Evolutionary conservation across 192 early-diverging fungal species (phyloP).

Genomic region (Backusella macrospora): DNA sequence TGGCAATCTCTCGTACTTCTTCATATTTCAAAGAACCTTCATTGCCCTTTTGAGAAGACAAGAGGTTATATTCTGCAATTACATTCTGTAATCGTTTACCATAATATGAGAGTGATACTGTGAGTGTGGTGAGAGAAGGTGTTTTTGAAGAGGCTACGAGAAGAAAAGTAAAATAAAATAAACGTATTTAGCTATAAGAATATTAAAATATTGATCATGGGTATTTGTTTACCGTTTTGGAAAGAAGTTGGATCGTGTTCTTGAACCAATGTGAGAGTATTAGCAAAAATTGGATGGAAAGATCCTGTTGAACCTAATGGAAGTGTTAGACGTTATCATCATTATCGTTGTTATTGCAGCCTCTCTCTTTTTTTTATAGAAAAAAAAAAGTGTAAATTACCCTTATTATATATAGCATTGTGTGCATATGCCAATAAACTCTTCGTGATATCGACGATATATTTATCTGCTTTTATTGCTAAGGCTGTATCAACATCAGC

Average conservation of each 20-base stretch:
- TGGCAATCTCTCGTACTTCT: constrained; percentile 13
- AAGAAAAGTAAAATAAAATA: background rate
- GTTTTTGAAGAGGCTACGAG: background rate
- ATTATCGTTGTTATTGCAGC: background rate
- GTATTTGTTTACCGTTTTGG: background rate
- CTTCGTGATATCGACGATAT: constrained; percentile 14
- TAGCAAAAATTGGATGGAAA: constrained; percentile 17
- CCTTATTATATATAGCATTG: constrained; percentile 2
- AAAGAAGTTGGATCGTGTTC: background rate
- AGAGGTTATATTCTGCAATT: background rate
- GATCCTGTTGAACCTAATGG: background rate
- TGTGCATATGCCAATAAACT: constrained; percentile 18
- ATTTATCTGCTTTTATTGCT: constrained; percentile 1
- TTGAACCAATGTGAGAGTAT: background rate
- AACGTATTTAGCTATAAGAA: background rate
- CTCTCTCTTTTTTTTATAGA: background rate
- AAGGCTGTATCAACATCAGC: background rate
- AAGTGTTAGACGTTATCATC: background rate
- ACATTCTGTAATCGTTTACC: background rate
- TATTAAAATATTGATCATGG: background rate
- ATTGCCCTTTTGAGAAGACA: constrained; percentile 16
- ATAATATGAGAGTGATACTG: background rate
- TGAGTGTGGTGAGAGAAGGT: constrained; percentile 15
- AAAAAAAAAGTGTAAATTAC: background rate
- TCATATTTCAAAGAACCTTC: constrained; percentile 17